These are phyloP conservation scores for Agastache rugosa DNA, from an alignment of 257 asterid species.

Conservation along the genomic window DNA sequence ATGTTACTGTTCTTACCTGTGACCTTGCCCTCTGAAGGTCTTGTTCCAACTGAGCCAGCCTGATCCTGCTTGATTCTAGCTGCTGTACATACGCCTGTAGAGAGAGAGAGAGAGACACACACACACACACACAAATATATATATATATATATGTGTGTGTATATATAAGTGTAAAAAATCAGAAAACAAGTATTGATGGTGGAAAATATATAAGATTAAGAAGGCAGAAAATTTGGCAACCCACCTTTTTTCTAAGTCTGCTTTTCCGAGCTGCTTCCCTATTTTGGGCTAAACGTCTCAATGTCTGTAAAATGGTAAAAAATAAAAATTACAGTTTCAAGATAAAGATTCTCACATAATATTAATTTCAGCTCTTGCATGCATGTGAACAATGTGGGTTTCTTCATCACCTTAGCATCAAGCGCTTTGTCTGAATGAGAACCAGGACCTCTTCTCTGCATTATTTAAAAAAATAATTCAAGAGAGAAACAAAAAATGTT, in stretches of 20 bases:
- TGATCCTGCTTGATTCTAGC: constrained; percentile 90
- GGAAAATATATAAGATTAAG: neutral
- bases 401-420: constrained; percentile 79
- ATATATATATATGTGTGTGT: too few relatives aligned
- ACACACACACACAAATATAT: neutral
- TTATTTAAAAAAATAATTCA: constrained; percentile 33
- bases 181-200: neutral
- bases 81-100: constrained; percentile 97
- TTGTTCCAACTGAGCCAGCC: constrained; percentile 92
- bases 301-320: constrained; percentile 53
- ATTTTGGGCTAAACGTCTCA: constrained; percentile 97
- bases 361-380: constrained; percentile 29
- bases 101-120: too few relatives aligned
- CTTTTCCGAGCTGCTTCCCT: constrained; percentile 98
- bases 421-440: constrained; percentile 68
- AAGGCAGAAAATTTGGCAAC: neutral
- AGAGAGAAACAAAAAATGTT: neutral
- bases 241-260: constrained; percentile 92
- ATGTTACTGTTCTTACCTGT: constrained; percentile 60
- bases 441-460: constrained; percentile 83
- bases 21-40: constrained; percentile 91
- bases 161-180: neutral
- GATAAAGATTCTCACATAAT: neutral
- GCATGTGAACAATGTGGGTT: constrained; percentile 39
- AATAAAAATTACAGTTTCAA: constrained; percentile 4